Percentiles rank a stretch among this genome's conserved stretches.
Evolutionary conservation across 2,329 filamentous ascomycete species (phyloP).

Genomic region (Zasmidium citrigriseum): DNA sequence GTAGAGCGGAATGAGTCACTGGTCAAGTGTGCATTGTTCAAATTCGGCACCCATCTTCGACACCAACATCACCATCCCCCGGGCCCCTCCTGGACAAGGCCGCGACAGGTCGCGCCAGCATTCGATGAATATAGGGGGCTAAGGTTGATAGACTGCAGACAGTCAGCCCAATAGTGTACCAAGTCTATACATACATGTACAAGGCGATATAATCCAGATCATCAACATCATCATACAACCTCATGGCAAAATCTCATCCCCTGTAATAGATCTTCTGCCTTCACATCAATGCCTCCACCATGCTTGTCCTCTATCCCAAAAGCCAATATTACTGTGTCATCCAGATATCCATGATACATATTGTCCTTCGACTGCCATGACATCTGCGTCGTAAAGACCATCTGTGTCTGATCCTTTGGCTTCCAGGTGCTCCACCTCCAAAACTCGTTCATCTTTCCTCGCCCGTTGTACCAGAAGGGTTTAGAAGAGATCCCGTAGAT

Average conservation of each 20-base stretch:
- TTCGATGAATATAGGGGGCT: no score
- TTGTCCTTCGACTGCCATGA: constrained; percentile 1
- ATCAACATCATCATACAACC: background rate
- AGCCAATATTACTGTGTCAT: constrained; percentile 6
- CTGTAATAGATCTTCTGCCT: constrained; percentile 5
- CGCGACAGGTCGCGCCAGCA: no score
- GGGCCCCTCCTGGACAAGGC: no score
- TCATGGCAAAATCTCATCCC: background rate
- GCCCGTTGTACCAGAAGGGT: constrained; percentile 58
- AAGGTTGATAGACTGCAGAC: no score
- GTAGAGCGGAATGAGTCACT: no score
- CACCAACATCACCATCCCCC: no score
- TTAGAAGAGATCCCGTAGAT: constrained; percentile 51
- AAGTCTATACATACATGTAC: no score
- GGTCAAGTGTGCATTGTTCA: no score
- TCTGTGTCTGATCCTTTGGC: constrained; percentile 10
- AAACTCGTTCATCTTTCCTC: constrained; percentile 25
- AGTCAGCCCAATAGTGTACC: no score
- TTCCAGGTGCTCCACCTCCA: constrained; percentile 1
- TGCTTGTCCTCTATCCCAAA: constrained; percentile 12
- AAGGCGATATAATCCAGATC: no score
- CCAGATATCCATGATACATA: constrained; percentile 10
- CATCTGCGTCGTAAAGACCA: constrained; percentile 10
- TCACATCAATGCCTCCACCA: constrained; percentile 5
- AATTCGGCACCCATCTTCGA: no score